Conservation (phyloP, 441 rosid species). For the Breynia disticha region DNA sequence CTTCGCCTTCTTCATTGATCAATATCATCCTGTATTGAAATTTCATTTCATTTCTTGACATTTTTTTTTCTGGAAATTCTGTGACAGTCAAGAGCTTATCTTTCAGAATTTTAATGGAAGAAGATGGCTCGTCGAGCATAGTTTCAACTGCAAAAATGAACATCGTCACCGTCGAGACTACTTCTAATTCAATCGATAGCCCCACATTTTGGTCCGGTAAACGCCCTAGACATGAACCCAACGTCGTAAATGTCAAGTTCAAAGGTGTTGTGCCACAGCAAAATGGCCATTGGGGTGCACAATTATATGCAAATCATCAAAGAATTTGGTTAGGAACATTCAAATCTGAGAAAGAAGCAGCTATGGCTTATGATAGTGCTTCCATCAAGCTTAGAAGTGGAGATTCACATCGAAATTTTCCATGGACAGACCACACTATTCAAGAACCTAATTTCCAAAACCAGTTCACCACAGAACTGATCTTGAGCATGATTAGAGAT, state of each 20-base stretch:
- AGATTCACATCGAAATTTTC: constrained; percentile 51
- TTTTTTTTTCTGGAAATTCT: neutral
- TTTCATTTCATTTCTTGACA: neutral
- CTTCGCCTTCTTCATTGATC: too few relatives aligned
- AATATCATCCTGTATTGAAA: constrained; percentile 6
- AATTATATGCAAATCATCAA: constrained; percentile 45
- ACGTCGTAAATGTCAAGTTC: constrained; percentile 16
- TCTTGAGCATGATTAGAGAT: constrained; percentile 61
- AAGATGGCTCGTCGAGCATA: constrained; percentile 26
- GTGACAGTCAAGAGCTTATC: neutral
- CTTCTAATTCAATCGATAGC: constrained; percentile 25
- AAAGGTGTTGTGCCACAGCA: constrained; percentile 57
- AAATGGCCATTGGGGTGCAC: constrained; percentile 66
- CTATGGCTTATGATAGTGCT: constrained; percentile 60
- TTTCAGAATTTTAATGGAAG: constrained; percentile 20
- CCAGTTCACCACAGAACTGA: constrained; percentile 26
- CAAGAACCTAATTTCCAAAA: constrained; percentile 48
- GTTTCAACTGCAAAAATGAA: constrained; percentile 17
- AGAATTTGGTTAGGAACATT: constrained; percentile 68
- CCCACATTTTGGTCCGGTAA: constrained; percentile 16
- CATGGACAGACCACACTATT: constrained; percentile 35
- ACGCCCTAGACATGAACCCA: constrained; percentile 17
- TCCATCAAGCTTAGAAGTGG: constrained; percentile 40
- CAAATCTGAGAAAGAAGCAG: constrained; percentile 45
- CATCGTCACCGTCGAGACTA: constrained; percentile 6